These are phyloP conservation scores for Raphanus raphanistrum DNA, from an alignment of 345 rosid species.

Conservation along the genomic window DNA sequence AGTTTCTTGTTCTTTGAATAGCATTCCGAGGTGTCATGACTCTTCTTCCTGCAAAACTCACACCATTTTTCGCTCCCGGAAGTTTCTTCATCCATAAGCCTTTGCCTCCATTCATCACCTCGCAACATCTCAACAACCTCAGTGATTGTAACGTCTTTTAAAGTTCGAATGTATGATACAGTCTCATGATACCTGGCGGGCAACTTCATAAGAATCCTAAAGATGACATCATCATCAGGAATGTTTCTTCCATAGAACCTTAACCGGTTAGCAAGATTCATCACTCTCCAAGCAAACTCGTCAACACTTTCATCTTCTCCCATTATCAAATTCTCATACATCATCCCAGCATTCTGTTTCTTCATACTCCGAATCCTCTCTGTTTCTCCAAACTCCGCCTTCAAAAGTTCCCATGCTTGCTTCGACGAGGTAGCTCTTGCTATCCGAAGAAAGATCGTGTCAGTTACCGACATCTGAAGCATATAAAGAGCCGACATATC, in stretches of 20 bases:
- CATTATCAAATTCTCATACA: not conserved
- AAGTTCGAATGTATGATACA: not conserved
- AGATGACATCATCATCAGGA: not conserved
- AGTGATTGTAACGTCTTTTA: not conserved
- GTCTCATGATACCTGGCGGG: not conserved
- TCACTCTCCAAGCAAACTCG: not conserved
- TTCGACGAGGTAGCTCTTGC: slow-evolving; percentile 11
- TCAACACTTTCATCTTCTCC: not conserved
- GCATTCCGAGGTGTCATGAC: not conserved
- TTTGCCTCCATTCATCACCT: not conserved
- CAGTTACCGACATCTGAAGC: not conserved
- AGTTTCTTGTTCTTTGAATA: not conserved
- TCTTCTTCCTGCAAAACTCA: not conserved
- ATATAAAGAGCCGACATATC: slow-evolving; percentile 21
- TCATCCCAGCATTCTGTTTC: not conserved
- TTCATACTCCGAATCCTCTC: not conserved
- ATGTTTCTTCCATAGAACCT: not conserved
- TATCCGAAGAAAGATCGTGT: not conserved
- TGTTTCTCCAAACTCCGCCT: slow-evolving; percentile 1
- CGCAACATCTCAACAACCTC: slow-evolving; percentile 3
- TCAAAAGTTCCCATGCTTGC: slow-evolving; percentile 6
- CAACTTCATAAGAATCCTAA: not conserved
- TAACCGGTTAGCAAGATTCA: not conserved
- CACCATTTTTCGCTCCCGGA: not conserved
- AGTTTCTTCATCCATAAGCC: not conserved